Base-by-base conservation (phyloP, 2,329 filamentous ascomycete genomes). In the Didymella sp. region DNA sequence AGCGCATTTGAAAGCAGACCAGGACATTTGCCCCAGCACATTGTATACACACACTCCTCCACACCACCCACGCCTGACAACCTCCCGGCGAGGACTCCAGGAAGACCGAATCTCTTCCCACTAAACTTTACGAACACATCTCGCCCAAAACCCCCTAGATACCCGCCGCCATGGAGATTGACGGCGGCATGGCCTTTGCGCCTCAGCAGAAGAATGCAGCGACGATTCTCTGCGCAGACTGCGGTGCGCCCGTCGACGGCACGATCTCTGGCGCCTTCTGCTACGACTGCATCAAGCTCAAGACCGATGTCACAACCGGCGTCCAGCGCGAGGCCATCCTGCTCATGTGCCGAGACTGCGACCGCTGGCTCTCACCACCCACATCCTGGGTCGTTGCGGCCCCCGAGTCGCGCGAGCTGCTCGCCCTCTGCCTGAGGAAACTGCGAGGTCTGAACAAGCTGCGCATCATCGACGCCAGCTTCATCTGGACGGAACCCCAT, bases 401-500 rank as follows among this genome's bases (percentile, higher is more conserved):
- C 19, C 91, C 86, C 52, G 95, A 99, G 78, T 96, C 92, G 40
- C 88, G 93, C 78, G 95, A 99, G 80, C 84, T 99, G 56, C 84
- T 99, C 50, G 93, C 95, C 6, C 80, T 99, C 43, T 99, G 95
- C 77, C 82, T 99, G 64, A 89, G 92, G 73, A 96, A 95, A 77
- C 79, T 99, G 62, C 84, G 90, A 62, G 93, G 93, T 27, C 80
- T 99, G 62, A 87, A 89, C 75, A 96, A 95, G 80, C 91, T 96
- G 66, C 86, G 95, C 60, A 95, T 99, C 71, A 93, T 97, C 71
- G 95, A 99, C 75, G 95, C 95, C 43, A 90, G 87, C 70, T 99
- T 98, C 74, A 90, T 98, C 73, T 99, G 95, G 95, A 99, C 95
- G 1, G 95, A 99, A 78, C 94, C 95, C 11, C 95, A 99, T 80